Percentiles rank a stretch among this genome's conserved stretches.
These are phyloP conservation scores for Pyrrhoderma noxium DNA, from an alignment of 1,284 basidiomycete species.

Conservation along the genomic window DNA sequence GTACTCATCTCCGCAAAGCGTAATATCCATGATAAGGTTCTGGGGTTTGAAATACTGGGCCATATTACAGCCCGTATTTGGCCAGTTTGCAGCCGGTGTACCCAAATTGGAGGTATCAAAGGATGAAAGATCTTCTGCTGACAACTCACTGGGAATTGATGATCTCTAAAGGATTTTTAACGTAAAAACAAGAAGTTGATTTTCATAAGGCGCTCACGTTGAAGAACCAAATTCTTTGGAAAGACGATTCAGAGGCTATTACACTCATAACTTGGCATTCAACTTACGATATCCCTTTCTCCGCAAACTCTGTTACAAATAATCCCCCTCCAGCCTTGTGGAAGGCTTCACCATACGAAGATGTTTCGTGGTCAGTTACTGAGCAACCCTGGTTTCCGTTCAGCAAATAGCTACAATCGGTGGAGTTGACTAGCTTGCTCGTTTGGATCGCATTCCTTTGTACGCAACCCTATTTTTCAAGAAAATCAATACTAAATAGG, in stretches of 20 bases:
- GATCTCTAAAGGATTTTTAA: constrained; percentile 29
- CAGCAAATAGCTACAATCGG: constrained; percentile 49
- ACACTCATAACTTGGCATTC: too few relatives aligned
- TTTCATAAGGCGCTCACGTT: constrained; percentile 20
- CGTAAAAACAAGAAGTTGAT: too few relatives aligned
- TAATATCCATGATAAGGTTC: constrained; percentile 66
- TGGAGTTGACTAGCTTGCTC: constrained; percentile 47
- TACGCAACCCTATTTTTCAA: constrained; percentile 48
- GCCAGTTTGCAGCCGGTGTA: constrained; percentile 62
- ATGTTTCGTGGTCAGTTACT: constrained; percentile 42
- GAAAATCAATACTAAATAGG: too few relatives aligned
- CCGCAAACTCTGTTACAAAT: constrained; percentile 64
- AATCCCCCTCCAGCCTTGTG: constrained; percentile 60
- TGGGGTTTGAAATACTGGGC: constrained; percentile 57
- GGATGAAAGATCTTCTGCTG: constrained; percentile 39
- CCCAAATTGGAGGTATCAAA: constrained; percentile 64
- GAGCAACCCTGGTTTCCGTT: constrained; percentile 60
- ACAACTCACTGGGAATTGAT: constrained; percentile 48
- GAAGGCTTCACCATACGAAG: constrained; percentile 61
- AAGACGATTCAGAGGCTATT: too few relatives aligned
- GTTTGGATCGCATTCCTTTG: constrained; percentile 43
- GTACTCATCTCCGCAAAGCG: constrained; percentile 55
- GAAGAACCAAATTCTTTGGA: constrained; percentile 64
- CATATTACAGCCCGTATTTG: constrained; percentile 51
- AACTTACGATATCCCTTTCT: constrained; percentile 54